Percentiles rank a stretch among this genome's conserved stretches.
phyloP scores from a whole-genome alignment of 1,284 basidiomycete species.

The Ustilago crameri region DNA sequence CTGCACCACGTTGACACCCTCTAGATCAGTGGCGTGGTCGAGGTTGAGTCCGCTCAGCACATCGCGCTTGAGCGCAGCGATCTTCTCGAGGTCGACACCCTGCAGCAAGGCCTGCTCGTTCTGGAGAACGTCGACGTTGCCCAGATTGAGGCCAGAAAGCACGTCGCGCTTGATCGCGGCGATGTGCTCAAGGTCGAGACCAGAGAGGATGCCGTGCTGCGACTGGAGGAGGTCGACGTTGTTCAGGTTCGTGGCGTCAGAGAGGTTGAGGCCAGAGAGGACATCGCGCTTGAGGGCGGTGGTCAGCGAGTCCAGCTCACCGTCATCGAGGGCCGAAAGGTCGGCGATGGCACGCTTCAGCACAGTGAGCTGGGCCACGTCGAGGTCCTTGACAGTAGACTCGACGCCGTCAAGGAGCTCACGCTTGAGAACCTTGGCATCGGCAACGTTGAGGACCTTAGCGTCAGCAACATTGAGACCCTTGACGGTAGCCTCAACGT shows the following conservation, averaged over 20 bases:
- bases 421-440: too few species aligned
- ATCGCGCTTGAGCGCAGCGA: slow-evolving; percentile 9
- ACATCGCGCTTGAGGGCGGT: slow-evolving; percentile 15
- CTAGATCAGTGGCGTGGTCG: neutral
- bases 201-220: neutral
- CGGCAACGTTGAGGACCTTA: neutral
- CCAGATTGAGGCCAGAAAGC: slow-evolving; percentile 4
- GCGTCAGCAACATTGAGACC: neutral
- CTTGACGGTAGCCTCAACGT: neutral
- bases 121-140: neutral
- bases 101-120: neutral
- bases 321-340: slow-evolving; percentile 7
- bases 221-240: neutral
- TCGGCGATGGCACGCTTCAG: slow-evolving; percentile 24
- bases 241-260: neutral
- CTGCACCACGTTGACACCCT: neutral
- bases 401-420: slow-evolving; percentile 4
- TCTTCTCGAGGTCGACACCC: neutral
- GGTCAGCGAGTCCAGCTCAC: slow-evolving; percentile 5
- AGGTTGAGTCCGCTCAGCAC: slow-evolving; percentile 1
- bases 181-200: slow-evolving; percentile 1
- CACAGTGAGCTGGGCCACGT: slow-evolving; percentile 9
- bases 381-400: neutral
- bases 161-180: neutral
- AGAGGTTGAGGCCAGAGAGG: slow-evolving; percentile 4